These are phyloP conservation scores for Phytopythium oedochilum DNA, from an alignment of 352 stramenopile species.

Conservation along the genomic window DNA sequence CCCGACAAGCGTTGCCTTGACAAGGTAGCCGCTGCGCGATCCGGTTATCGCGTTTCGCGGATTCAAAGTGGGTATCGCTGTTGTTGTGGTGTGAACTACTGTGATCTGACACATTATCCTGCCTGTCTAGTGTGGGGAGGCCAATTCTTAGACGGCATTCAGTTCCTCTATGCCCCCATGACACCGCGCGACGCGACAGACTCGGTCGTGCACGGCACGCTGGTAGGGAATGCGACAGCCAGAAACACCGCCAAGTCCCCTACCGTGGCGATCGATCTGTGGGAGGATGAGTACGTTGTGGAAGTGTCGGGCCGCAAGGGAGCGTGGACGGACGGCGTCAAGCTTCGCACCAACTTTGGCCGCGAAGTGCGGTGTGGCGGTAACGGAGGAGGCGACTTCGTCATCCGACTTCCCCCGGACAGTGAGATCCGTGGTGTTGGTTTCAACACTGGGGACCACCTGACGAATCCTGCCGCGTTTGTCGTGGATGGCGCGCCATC, in stretches of 20 bases:
- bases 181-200: not conserved
- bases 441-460: slow-evolving; percentile 65
- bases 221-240: slow-evolving; percentile 49
- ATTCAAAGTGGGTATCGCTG: slow-evolving; percentile 41
- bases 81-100: slow-evolving; percentile 5
- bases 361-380: slow-evolving; percentile 50
- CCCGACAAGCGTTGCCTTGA: slow-evolving; percentile 24
- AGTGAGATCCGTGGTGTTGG: slow-evolving; percentile 56
- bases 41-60: slow-evolving; percentile 41
- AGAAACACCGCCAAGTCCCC: slow-evolving; percentile 21
- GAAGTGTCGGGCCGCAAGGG: slow-evolving; percentile 56
- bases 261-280: slow-evolving; percentile 27
- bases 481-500: slow-evolving; percentile 17
- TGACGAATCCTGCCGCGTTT: slow-evolving; percentile 53
- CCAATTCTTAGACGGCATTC: slow-evolving; percentile 64
- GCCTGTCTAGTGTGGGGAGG: slow-evolving; percentile 59
- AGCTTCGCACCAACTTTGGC: slow-evolving; percentile 62
- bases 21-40: slow-evolving; percentile 27
- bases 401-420: slow-evolving; percentile 15
- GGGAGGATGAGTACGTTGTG: slow-evolving; percentile 45
- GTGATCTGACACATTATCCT: not conserved
- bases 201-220: slow-evolving; percentile 14
- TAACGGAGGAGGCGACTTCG: slow-evolving; percentile 54
- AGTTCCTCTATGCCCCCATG: slow-evolving; percentile 48
- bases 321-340: slow-evolving; percentile 69